These are phyloP conservation scores for Alternaria conjuncta DNA, from an alignment of 2,329 filamentous ascomycete genomes.

Conservation along the genomic window DNA sequence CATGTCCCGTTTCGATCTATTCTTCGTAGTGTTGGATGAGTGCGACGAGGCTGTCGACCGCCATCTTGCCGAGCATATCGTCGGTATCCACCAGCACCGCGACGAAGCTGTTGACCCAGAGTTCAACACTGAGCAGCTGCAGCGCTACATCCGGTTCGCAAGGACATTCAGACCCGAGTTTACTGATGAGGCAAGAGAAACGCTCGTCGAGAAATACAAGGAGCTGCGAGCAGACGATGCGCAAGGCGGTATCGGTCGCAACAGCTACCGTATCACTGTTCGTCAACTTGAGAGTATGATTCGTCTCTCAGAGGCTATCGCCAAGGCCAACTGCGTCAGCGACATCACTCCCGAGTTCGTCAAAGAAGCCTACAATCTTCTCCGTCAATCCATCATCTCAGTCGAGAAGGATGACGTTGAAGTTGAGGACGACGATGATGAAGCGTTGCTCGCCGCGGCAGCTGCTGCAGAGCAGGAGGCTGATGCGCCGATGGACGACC, in stretches of 20 bases:
- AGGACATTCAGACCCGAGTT: slow-evolving; percentile 94
- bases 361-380: slow-evolving; percentile 86
- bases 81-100: slow-evolving; percentile 88
- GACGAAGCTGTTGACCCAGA: slow-evolving; percentile 92
- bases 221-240: slow-evolving; percentile 92
- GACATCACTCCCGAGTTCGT: slow-evolving; percentile 87
- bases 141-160: slow-evolving; percentile 96
- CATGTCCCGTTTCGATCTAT: slow-evolving; percentile 99
- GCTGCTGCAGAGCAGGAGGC: slow-evolving; percentile 56
- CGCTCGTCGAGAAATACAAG: slow-evolving; percentile 93
- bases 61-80: slow-evolving; percentile 92
- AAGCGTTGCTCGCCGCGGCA: slow-evolving; percentile 61
- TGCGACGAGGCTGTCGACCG: slow-evolving; percentile 92
- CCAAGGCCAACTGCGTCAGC: slow-evolving; percentile 94
- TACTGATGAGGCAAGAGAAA: slow-evolving; percentile 81
- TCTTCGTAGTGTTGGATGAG: slow-evolving; percentile 97
- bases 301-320: slow-evolving; percentile 94
- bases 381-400: slow-evolving; percentile 93
- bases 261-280: slow-evolving; percentile 97
- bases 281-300: slow-evolving; percentile 96
- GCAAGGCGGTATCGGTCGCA: slow-evolving; percentile 90
- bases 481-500: slow-evolving; percentile 40
- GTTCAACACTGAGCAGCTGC: slow-evolving; percentile 93
- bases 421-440: slow-evolving; percentile 81
- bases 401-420: slow-evolving; percentile 98